Conservation (phyloP, 306 rosid species). For the Quercus parvula region DNA sequence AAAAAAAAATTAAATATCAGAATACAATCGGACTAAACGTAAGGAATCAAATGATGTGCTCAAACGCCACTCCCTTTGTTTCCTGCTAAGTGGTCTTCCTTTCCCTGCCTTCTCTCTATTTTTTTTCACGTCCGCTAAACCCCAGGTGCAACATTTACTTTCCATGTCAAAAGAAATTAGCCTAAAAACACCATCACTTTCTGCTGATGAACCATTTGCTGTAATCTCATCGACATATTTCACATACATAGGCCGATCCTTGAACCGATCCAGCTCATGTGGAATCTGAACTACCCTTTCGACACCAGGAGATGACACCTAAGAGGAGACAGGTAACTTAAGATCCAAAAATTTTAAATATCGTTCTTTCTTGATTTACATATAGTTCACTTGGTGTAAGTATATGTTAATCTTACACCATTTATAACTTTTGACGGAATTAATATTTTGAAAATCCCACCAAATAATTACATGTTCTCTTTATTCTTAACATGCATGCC, state of each 20-base stretch:
- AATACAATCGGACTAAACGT: slow-evolving; percentile 71
- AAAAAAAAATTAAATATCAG: slow-evolving; percentile 39
- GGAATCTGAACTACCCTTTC: slow-evolving; percentile 84
- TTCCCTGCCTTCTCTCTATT: slow-evolving; percentile 90
- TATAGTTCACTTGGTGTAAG: too few species aligned
- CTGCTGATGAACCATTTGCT: slow-evolving; percentile 44
- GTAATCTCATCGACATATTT: slow-evolving; percentile 44
- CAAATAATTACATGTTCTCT: too few species aligned
- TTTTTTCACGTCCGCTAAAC: slow-evolving; percentile 72
- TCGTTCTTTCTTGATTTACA: too few species aligned
- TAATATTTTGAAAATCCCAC: too few species aligned
- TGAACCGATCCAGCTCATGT: slow-evolving; percentile 76
- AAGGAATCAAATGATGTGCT: slow-evolving; percentile 67
- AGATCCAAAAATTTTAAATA: slow-evolving; percentile 5
- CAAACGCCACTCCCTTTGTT: slow-evolving; percentile 84
- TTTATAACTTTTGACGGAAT: too few species aligned
- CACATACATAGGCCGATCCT: slow-evolving; percentile 79
- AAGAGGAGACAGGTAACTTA: slow-evolving; percentile 16
- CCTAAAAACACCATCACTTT: slow-evolving; percentile 72
- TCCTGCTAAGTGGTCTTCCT: slow-evolving; percentile 88
- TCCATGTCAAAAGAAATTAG: slow-evolving; percentile 75
- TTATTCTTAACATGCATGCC: too few species aligned
- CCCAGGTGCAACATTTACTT: slow-evolving; percentile 76
- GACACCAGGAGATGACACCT: slow-evolving; percentile 99
- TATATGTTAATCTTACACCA: too few species aligned